A percentile compares a stretch with the other conserved stretches of the same genome.
phyloP scores from a whole-genome alignment of 805 yeast species.

The Pichia membranifaciens region DNA sequence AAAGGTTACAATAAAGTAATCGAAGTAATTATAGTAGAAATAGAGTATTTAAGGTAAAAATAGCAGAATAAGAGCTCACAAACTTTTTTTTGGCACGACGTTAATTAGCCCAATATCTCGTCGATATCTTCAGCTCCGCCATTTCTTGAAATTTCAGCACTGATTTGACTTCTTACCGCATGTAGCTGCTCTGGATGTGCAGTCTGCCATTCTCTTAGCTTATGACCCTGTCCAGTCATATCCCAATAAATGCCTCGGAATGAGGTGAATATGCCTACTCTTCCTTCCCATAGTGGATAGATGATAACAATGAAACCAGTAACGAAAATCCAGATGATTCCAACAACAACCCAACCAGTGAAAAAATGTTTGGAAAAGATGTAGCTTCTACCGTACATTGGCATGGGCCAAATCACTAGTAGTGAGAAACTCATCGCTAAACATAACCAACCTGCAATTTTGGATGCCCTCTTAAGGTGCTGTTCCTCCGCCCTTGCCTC shows the following conservation, averaged over 20 bases:
- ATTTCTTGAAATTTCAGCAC: constrained; percentile 31
- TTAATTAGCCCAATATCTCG: constrained; percentile 4
- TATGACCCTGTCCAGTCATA: constrained; percentile 64
- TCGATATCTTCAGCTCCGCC: constrained; percentile 21
- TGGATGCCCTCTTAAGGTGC: constrained; percentile 50
- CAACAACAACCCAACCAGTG: constrained; percentile 85
- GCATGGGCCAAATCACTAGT: constrained; percentile 86
- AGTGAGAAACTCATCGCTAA: constrained; percentile 55
- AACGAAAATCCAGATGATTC: constrained; percentile 74
- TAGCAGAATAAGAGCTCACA: no score
- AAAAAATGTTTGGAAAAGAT: constrained; percentile 71
- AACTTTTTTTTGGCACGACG: no score
- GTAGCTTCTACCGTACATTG: constrained; percentile 80
- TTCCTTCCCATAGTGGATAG: constrained; percentile 71
- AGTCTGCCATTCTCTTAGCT: constrained; percentile 70
- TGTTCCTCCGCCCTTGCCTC: constrained; percentile 45
- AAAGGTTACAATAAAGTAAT: no score
- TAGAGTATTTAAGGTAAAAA: no score
- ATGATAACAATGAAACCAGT: constrained; percentile 58
- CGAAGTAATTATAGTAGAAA: no score
- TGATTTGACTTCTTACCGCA: constrained; percentile 62
- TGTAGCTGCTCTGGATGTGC: constrained; percentile 70
- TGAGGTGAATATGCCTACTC: constrained; percentile 58
- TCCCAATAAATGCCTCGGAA: constrained; percentile 85
- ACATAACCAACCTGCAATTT: constrained; percentile 56